Base-by-base conservation (phyloP, 352 stramenopile species). In the Pythium guiyangense region DNA sequence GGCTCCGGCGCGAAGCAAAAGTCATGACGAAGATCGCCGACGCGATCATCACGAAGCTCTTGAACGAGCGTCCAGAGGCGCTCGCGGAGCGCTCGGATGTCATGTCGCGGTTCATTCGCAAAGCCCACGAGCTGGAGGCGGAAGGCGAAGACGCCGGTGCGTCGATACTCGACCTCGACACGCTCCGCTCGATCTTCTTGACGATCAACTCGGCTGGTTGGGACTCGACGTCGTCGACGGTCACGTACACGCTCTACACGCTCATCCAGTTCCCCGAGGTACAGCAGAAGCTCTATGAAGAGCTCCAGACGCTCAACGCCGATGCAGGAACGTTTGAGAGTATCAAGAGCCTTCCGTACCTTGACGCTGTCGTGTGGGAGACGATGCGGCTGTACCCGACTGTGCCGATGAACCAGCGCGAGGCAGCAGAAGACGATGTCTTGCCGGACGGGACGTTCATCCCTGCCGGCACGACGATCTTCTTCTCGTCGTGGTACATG, bases 401-500 rank as follows among this genome's bases (percentile, higher is more conserved):
- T n/a, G 63, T 93, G 8, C 82, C 86, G 6, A 85, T 77, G 51
- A 90, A 94, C 49, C 70, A 86, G 50, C 91, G 90, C 22, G 31
- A 43, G n/a, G 54, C 46, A 1, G 54, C 44, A 6, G 26, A 54
- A 17, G 54, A 61, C 46, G 54, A 61, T 26, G 26, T 27, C 12
- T 35, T 61, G 10, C 54, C 54, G n/a, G 54, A 61, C 15, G 54
- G 54, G 15, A 61, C 55, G 34, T 61, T 54, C 17, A 20, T 96
- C 0, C 75, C 74, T 18, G 74, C 75, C 18, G 85, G 85, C 20
- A 71, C 70, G 2, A 75, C 84, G 12, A 40, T 92, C 15, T 69
- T 82, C 35, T 94, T 89, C 64, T 79, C 71, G 49, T 79, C 84
- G 27, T 96, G 80, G 69, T 81, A 64, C 47, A 94, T 94, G 82